phyloP scores from a whole-genome alignment of 1,284 basidiomycete species.

The Xerocomus nothofagi region DNA sequence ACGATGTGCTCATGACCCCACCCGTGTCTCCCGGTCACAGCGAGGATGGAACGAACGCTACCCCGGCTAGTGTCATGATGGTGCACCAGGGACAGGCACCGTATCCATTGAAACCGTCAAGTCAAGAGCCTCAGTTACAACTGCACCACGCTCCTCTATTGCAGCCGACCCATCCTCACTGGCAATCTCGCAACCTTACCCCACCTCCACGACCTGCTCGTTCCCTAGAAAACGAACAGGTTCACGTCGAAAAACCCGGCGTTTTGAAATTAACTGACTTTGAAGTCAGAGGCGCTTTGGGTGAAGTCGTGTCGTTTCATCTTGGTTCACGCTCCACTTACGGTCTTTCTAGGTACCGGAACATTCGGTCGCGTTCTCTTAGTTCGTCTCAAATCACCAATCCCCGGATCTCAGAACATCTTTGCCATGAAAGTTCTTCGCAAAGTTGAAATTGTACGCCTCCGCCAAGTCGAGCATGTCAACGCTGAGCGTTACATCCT shows the following conservation, averaged over 20 bases:
- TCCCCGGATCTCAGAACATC: slow-evolving; percentile 55
- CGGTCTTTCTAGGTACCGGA: slow-evolving; percentile 70
- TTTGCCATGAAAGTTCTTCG: slow-evolving; percentile 93
- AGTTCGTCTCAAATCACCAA: slow-evolving; percentile 61
- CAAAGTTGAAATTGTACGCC: slow-evolving; percentile 91
- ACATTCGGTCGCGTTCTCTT: slow-evolving; percentile 93
- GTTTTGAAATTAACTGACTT: slow-evolving; percentile 70
- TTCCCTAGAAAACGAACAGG: slow-evolving; percentile 66
- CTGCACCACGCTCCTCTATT: slow-evolving; percentile 5
- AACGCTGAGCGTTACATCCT: slow-evolving; percentile 97
- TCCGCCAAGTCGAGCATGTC: slow-evolving; percentile 98
- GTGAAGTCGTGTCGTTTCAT: slow-evolving; percentile 40
- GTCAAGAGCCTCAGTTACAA: slow-evolving; percentile 10
- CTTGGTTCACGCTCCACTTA: slow-evolving; percentile 6
- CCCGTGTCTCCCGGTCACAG: slow-evolving; percentile 55
- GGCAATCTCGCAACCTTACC: slow-evolving; percentile 17
- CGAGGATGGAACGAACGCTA: slow-evolving; percentile 30
- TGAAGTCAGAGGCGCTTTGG: slow-evolving; percentile 75
- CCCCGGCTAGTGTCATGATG: slow-evolving; percentile 29
- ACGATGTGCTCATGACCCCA: slow-evolving; percentile 55
- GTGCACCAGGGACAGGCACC: slow-evolving; percentile 33
- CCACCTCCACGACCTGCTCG: slow-evolving; percentile 49
- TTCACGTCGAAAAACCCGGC: slow-evolving; percentile 57
- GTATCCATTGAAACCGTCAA: slow-evolving; percentile 25
- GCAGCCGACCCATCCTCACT: slow-evolving; percentile 12